Evolutionary conservation across 768 basidiomycete species (phyloP), one percentile per base, ranked within the genome.

Genomic region (Rhizopogon vulgaris): DNA sequence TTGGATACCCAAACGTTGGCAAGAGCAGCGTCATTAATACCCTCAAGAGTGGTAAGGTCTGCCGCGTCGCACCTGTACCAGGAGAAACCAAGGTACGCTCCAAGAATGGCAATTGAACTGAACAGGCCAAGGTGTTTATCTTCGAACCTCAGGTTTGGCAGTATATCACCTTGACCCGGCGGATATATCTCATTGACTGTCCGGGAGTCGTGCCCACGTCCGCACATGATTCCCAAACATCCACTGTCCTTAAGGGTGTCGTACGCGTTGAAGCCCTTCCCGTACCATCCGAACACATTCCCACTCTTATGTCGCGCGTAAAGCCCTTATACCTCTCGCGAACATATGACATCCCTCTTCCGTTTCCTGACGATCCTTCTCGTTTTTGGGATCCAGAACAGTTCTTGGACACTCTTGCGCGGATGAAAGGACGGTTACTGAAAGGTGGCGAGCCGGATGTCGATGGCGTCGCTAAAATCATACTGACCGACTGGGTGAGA

Each of bases 111-210:
- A 14, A 3, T 39, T 15, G 18, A 27, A 27, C 41, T n/a, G 27
- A 43, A 45, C 24, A 9, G 27, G 27, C 22, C 22, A 32, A 48
- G 1, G 15, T 51, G 12, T 49, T 40, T 54, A 4, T 25, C 24
- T 47, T 41, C n/a, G 32, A 37, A 32, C 49, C 36, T 14, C 51
- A 70, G 70, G 94, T 98, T 58, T 99, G 96, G 96, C 95, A 99
- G 78, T 99, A 99, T 70, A 97, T 99, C 73, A 94, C 93, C 27
- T 75, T 99, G 38, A 99, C 94, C 54, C 83, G 87, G 56, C 82
- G 90, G 49, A 99, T 99, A 66, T 99, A 97, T 75, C 86, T 99
- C 59, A 97, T 99, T 73, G 96, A 99, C 71, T 99, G 96, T 66
- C 96, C 96, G 27, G 96, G 96, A 45, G 90, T 98, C 68, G 96